phyloP scores from a whole-genome alignment of 1,284 basidiomycete genomes.

The Heliocybe sulcata region DNA sequence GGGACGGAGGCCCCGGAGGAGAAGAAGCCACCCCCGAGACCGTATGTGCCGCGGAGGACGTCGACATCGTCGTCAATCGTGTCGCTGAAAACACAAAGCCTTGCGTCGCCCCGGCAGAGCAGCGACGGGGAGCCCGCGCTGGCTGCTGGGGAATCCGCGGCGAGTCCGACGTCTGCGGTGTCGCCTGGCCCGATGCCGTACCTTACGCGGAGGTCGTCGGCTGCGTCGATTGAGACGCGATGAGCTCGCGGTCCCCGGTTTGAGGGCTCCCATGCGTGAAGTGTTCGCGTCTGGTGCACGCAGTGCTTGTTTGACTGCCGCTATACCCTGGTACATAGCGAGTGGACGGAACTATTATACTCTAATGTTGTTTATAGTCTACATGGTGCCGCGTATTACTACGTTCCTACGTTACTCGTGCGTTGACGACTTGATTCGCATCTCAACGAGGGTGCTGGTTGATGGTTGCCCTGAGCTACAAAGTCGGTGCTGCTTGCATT shows the following conservation, averaged over 20 bases:
- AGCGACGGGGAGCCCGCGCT: background rate
- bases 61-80: background rate
- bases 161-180: background rate
- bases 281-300: background rate
- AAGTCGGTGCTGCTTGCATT: too few species aligned
- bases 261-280: too few species aligned
- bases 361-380: background rate
- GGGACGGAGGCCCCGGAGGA: background rate
- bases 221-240: background rate
- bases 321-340: background rate
- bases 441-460: too few species aligned
- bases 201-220: background rate
- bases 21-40: background rate
- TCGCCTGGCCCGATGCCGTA: background rate
- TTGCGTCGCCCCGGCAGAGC: background rate
- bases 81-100: background rate
- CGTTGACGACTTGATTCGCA: background rate
- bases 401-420: background rate
- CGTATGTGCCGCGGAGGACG: constrained; percentile 1
- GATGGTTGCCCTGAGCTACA: too few species aligned
- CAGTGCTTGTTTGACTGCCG: background rate
- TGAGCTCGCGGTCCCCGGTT: background rate
- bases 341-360: background rate
- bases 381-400: background rate
- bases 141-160: background rate